Conservation (phyloP, 139 green algal genomes). For the Edaphochlamys debaryana region DNA sequence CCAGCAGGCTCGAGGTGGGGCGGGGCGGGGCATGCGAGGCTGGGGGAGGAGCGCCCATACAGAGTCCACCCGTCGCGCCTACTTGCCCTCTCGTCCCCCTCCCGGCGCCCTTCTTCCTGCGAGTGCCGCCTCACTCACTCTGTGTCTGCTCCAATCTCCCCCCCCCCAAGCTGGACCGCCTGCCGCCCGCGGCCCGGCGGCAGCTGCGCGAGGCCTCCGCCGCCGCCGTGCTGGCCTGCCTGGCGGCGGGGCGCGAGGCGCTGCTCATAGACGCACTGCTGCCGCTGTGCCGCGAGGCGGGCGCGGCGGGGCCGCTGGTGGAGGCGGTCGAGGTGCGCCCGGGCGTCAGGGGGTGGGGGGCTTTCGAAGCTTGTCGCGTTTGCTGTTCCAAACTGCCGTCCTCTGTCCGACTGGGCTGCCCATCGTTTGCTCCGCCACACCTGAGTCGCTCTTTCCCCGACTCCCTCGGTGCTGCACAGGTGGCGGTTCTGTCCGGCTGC, state of each 20-base stretch:
- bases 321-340: conserved; percentile 48
- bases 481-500: conserved; percentile 61
- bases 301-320: conserved; percentile 55
- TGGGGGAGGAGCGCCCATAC: too few species aligned
- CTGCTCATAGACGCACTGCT: conserved; percentile 46
- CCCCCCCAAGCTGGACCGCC: background rate
- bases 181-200: background rate
- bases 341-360: background rate
- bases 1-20: background rate
- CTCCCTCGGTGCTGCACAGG: background rate
- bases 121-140: too few species aligned
- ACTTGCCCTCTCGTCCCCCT: too few species aligned
- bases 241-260: conserved; percentile 5
- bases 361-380: too few species aligned
- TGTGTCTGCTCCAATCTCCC: too few species aligned
- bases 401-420: too few species aligned
- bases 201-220: conserved; percentile 9
- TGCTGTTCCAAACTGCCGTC: too few species aligned
- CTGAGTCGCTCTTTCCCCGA: too few species aligned
- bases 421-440: too few species aligned
- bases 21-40: too few species aligned
- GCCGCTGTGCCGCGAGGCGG: conserved; percentile 43
- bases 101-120: too few species aligned
- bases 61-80: too few species aligned
- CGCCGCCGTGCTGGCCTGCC: conserved; percentile 17